Evolutionary conservation across 352 stramenopile genomes (phyloP).

Genomic region (Pythium phragmiticola): DNA sequence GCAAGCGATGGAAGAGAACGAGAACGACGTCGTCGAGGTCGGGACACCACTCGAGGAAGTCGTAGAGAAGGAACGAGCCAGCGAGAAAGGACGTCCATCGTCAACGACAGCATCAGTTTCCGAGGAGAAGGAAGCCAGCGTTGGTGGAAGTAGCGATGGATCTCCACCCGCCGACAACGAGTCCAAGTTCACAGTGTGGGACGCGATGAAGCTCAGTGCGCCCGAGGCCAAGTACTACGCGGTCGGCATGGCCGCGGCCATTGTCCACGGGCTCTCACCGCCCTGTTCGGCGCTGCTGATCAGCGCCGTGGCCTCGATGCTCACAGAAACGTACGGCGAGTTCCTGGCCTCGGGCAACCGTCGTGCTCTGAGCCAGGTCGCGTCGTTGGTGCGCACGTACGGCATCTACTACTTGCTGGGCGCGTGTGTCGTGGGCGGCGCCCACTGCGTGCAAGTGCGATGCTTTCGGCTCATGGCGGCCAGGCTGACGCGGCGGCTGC

Average conservation of each 20-base stretch:
- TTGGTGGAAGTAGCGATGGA: too few relatives aligned
- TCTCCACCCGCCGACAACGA: not conserved
- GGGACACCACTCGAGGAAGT: not conserved
- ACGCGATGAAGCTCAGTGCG: conserved; percentile 34
- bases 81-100: too few relatives aligned
- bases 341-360: conserved; percentile 26
- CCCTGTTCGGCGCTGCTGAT: conserved; percentile 31
- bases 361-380: conserved; percentile 25
- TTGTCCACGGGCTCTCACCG: conserved; percentile 8
- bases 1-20: conserved; percentile 15
- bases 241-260: conserved; percentile 9
- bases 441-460: conserved; percentile 31
- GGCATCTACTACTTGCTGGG: conserved; percentile 39
- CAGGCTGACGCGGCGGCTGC: conserved; percentile 45
- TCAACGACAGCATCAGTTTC: too few relatives aligned
- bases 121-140: not conserved
- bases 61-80: conserved; percentile 21
- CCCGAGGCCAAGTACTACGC: conserved; percentile 15
- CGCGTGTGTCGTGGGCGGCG: conserved; percentile 27
- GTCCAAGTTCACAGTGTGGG: conserved; percentile 7
- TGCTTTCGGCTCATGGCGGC: conserved; percentile 49
- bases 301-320: conserved; percentile 23
- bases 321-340: conserved; percentile 30
- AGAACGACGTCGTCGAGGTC: too few relatives aligned
- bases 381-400: conserved; percentile 33